Evolutionary conservation across 805 yeast genomes (phyloP).

Genomic region (Lachancea dasiensis): DNA sequence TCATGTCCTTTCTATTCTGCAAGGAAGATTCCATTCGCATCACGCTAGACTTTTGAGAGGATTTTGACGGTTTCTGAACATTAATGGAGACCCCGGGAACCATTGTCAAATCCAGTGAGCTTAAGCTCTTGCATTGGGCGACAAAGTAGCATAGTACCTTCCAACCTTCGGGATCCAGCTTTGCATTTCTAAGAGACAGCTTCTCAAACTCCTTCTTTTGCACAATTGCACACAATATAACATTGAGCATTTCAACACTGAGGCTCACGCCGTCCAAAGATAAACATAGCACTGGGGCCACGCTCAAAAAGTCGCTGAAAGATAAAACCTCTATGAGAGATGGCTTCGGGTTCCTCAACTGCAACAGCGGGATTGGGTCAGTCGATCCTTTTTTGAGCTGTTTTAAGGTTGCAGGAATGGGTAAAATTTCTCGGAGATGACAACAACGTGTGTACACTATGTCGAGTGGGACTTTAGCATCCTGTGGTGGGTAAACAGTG

Average conservation of each 20-base stretch:
- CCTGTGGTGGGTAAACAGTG: conserved; percentile 28
- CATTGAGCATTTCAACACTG: conserved; percentile 68
- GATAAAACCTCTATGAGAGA: conserved; percentile 82
- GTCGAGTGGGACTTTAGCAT: conserved; percentile 45
- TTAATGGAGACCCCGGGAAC: conserved; percentile 34
- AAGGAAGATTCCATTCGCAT: conserved; percentile 35
- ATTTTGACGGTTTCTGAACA: conserved; percentile 36
- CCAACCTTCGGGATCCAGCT: conserved; percentile 76
- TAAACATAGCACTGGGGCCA: conserved; percentile 75
- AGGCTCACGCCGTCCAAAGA: conserved; percentile 75
- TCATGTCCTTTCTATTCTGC: conserved; percentile 58
- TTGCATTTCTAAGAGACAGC: conserved; percentile 72
- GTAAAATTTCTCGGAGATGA: conserved; percentile 83
- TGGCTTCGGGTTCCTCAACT: conserved; percentile 79
- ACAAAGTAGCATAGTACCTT: conserved; percentile 70
- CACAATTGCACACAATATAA: conserved; percentile 58
- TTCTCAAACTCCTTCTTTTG: conserved; percentile 62
- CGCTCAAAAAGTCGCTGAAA: conserved; percentile 78
- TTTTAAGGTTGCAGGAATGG: conserved; percentile 82
- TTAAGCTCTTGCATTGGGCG: conserved; percentile 52
- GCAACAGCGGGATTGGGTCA: conserved; percentile 75
- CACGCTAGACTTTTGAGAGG: conserved; percentile 24
- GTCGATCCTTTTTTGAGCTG: conserved; percentile 69
- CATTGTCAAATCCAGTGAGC: conserved; percentile 58
- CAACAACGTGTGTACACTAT: conserved; percentile 87